phyloP scores from a whole-genome alignment of 768 basidiomycete species.

The Suillus ampliporus region DNA sequence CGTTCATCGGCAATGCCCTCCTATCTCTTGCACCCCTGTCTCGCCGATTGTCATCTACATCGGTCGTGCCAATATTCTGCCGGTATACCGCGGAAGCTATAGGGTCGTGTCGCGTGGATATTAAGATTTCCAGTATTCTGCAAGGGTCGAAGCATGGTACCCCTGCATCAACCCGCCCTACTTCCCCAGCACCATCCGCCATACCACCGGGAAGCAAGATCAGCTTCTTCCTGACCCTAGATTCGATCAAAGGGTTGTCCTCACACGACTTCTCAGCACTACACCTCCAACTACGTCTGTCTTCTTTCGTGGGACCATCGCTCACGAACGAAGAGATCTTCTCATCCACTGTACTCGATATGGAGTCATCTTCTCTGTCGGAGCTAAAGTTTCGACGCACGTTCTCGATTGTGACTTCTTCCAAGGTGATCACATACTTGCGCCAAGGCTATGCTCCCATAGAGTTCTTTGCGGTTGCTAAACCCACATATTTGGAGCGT shows the following conservation, averaged over 20 bases:
- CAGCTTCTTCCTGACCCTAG: constrained; percentile 83
- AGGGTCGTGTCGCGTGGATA: constrained; percentile 88
- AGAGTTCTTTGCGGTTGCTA: constrained; percentile 87
- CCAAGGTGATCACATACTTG: constrained; percentile 75
- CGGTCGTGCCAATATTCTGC: constrained; percentile 89
- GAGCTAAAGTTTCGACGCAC: constrained; percentile 85
- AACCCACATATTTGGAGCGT: constrained; percentile 84
- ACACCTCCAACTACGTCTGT: constrained; percentile 88
- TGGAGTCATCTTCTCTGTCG: constrained; percentile 71
- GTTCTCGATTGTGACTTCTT: constrained; percentile 78
- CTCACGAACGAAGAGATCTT: constrained; percentile 81
- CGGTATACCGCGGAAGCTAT: constrained; percentile 95
- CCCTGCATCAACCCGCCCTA: constrained; percentile 68
- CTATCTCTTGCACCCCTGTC: constrained; percentile 83
- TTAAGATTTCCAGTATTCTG: constrained; percentile 79
- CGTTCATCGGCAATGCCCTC: constrained; percentile 89
- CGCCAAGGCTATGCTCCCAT: constrained; percentile 81
- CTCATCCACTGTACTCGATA: constrained; percentile 74
- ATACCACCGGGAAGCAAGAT: constrained; percentile 82
- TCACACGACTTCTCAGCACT: constrained; percentile 87
- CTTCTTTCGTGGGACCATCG: constrained; percentile 80
- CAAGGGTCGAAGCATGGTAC: constrained; percentile 65
- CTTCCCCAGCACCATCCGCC: constrained; percentile 72
- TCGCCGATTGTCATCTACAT: constrained; percentile 73
- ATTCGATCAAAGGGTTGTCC: constrained; percentile 87